phyloP scores from a whole-genome alignment of 345 rosid species.

The Arabis hirsuta region DNA sequence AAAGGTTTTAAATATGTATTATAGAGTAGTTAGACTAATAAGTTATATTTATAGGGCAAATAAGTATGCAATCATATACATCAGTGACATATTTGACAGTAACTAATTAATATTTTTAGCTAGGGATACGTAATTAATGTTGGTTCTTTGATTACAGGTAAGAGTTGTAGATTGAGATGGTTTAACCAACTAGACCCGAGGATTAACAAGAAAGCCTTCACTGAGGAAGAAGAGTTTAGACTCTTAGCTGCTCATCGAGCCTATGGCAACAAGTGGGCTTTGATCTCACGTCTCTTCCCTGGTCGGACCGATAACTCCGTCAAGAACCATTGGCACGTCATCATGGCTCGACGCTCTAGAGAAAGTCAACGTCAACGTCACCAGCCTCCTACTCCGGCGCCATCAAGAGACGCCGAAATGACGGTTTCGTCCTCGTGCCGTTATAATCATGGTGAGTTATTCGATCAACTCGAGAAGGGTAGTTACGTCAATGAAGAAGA shows the following conservation, averaged over 20 bases:
- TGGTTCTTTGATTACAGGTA: conserved; percentile 56
- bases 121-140: conserved; percentile 4
- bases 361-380: conserved; percentile 48
- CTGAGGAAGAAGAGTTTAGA: conserved; percentile 90
- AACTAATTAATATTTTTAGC: conserved; percentile 5
- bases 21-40: background rate
- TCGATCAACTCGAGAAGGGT: conserved; percentile 12
- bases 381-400: conserved; percentile 7
- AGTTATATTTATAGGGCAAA: background rate
- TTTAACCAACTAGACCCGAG: conserved; percentile 97
- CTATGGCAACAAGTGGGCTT: conserved; percentile 98
- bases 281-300: conserved; percentile 94
- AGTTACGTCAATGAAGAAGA: conserved; percentile 24
- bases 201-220: conserved; percentile 83
- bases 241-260: conserved; percentile 82
- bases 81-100: conserved; percentile 6
- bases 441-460: conserved; percentile 23
- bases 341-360: conserved; percentile 91
- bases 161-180: conserved; percentile 98
- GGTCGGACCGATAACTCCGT: conserved; percentile 98
- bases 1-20: background rate
- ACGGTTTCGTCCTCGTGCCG: conserved; percentile 33
- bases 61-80: conserved; percentile 2
- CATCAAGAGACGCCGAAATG: conserved; percentile 24
- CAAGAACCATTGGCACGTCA: conserved; percentile 98